These are phyloP conservation scores for Alternaria conjuncta DNA, from an alignment of 2,329 filamentous ascomycete species.

Conservation along the genomic window DNA sequence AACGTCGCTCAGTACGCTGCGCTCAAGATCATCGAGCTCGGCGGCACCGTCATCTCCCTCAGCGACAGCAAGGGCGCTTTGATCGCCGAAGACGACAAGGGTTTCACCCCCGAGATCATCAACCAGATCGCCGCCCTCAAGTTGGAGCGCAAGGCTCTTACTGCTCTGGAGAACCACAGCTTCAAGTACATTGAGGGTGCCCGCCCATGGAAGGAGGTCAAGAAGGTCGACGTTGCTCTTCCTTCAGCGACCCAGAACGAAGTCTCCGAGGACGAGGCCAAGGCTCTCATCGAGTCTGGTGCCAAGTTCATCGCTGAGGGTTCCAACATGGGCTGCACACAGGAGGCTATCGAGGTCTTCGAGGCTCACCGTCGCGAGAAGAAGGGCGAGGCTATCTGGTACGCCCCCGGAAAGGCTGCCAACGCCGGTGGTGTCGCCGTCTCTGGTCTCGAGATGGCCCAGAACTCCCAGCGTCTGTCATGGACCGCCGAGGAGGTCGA, in stretches of 20 bases:
- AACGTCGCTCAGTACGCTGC: constrained; percentile 98
- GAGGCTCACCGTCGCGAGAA: constrained; percentile 75
- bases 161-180: constrained; percentile 70
- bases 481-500: constrained; percentile 95
- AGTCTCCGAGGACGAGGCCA: constrained; percentile 88
- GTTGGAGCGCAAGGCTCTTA: constrained; percentile 82
- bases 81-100: constrained; percentile 72
- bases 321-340: constrained; percentile 98
- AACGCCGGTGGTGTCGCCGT: constrained; percentile 98
- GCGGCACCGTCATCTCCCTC: constrained; percentile 88
- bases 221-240: constrained; percentile 87
- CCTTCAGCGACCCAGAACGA: constrained; percentile 98
- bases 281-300: constrained; percentile 77
- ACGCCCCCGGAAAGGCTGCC: constrained; percentile 92
- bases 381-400: constrained; percentile 83
- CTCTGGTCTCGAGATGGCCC: constrained; percentile 97
- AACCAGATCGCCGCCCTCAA: constrained; percentile 82
- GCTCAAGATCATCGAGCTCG: constrained; percentile 94
- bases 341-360: constrained; percentile 92
- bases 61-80: constrained; percentile 90
- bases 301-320: constrained; percentile 91
- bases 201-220: constrained; percentile 90
- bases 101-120: constrained; percentile 82
- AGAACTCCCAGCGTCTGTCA: constrained; percentile 86
- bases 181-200: constrained; percentile 88